Percentiles rank a stretch among this genome's conserved stretches.
Conservation (phyloP, 305 asterid species). For the Fraxinus paxiana region DNA sequence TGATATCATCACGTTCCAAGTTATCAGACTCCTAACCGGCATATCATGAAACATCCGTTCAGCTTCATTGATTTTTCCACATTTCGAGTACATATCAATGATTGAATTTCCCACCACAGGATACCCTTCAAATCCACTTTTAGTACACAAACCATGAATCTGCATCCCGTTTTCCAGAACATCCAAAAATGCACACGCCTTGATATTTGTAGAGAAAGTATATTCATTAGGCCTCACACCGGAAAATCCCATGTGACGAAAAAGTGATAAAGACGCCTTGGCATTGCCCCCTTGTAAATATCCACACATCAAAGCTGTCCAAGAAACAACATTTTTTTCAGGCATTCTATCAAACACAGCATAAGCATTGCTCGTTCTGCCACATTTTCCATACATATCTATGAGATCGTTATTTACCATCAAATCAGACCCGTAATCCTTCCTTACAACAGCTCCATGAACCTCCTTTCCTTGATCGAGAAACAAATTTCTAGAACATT, state of each 20-base stretch:
- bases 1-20: constrained; percentile 61
- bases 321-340: constrained; percentile 53
- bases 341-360: constrained; percentile 50
- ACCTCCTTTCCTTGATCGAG: constrained; percentile 41
- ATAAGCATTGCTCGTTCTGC: constrained; percentile 35
- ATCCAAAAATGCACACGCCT: constrained; percentile 48
- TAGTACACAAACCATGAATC: constrained; percentile 49
- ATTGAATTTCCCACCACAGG: constrained; percentile 54
- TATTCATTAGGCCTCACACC: constrained; percentile 49
- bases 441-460: constrained; percentile 46
- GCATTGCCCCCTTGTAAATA: constrained; percentile 34
- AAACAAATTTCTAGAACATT: constrained; percentile 40
- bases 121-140: constrained; percentile 48
- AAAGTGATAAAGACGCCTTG: constrained; percentile 37
- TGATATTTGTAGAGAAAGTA: constrained; percentile 52
- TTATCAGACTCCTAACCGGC: constrained; percentile 40
- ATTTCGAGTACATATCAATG: constrained; percentile 55
- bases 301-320: constrained; percentile 60
- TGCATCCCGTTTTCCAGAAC: constrained; percentile 45
- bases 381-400: constrained; percentile 50
- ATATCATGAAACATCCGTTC: constrained; percentile 39
- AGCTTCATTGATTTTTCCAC: constrained; percentile 48
- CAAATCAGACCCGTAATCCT: constrained; percentile 44
- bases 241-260: constrained; percentile 39
- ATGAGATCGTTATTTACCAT: constrained; percentile 45